phyloP scores from a whole-genome alignment of 2,329 filamentous ascomycete species.

The Cordyceps javanica region DNA sequence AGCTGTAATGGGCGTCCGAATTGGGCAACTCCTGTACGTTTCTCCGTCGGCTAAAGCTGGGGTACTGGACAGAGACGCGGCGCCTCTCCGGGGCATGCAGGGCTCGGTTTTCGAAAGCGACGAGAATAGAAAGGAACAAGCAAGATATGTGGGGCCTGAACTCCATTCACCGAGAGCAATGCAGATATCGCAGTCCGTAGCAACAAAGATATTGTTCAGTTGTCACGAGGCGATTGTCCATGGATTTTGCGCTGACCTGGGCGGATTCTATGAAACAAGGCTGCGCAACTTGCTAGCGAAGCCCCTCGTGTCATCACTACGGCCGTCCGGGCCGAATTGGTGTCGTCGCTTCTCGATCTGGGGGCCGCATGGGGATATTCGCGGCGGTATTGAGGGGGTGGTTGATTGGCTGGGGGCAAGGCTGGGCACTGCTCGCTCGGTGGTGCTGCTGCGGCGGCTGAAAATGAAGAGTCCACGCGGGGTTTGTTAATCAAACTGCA shows the following conservation, averaged over 20 bases:
- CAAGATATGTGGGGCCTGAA: neutral
- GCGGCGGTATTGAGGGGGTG: slow-evolving; percentile 8
- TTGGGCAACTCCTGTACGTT: slow-evolving; percentile 4
- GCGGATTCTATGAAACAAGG: neutral
- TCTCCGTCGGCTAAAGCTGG: slow-evolving; percentile 8
- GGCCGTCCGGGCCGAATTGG: slow-evolving; percentile 5
- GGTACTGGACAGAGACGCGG: neutral
- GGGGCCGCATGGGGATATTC: slow-evolving; percentile 10
- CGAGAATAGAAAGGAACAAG: neutral
- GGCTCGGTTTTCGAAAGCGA: neutral
- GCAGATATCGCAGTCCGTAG: neutral
- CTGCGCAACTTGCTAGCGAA: neutral
- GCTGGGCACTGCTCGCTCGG: neutral
- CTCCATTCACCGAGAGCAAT: neutral
- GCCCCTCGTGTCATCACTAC: neutral
- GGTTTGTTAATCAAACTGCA: neutral
- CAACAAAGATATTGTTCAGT: neutral
- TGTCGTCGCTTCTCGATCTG: slow-evolving; percentile 1
- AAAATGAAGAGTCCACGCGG: neutral
- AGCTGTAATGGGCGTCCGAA: slow-evolving; percentile 5
- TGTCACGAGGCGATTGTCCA: neutral
- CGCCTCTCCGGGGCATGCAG: neutral
- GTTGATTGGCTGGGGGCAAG: neutral
- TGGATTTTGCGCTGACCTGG: neutral
- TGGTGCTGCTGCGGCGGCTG: neutral